Evolutionary conservation across 1,284 basidiomycete species (phyloP).

Genomic region (Leccinum angustisporum): DNA sequence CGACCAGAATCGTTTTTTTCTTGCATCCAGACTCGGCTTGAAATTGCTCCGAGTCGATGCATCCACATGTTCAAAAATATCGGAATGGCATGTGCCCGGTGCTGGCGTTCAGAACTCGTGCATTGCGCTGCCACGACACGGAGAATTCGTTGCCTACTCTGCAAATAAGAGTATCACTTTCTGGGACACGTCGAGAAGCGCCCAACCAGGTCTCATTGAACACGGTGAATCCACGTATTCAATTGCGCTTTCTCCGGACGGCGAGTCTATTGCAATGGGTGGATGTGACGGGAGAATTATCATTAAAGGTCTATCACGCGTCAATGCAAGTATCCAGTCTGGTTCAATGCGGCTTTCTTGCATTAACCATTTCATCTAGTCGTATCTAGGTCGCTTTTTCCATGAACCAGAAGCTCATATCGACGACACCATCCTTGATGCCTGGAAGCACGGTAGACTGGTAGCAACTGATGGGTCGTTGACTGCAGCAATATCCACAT

Average conservation of each 20-base stretch:
- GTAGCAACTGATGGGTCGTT: background rate
- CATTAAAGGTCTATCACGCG: background rate
- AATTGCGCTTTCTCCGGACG: background rate
- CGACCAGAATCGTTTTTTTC: background rate
- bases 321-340: background rate
- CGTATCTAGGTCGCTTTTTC: background rate
- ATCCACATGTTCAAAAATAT: background rate
- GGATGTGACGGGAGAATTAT: background rate
- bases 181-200: background rate
- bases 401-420: background rate
- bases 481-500: background rate
- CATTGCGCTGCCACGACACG: background rate
- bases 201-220: background rate
- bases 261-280: background rate
- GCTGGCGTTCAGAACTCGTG: background rate
- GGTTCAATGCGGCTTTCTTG: background rate
- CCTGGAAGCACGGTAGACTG: background rate
- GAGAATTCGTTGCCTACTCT: background rate
- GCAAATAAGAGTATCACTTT: background rate
- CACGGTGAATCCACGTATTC: background rate
- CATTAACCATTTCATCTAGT: background rate
- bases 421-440: background rate
- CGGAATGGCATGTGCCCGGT: background rate
- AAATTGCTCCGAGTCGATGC: background rate
- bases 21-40: background rate